Percentiles rank a stretch among this genome's conserved stretches.
These are phyloP conservation scores for Chytriomyces confervae DNA, from an alignment of 192 early-diverging fungal species.

Conservation along the genomic window DNA sequence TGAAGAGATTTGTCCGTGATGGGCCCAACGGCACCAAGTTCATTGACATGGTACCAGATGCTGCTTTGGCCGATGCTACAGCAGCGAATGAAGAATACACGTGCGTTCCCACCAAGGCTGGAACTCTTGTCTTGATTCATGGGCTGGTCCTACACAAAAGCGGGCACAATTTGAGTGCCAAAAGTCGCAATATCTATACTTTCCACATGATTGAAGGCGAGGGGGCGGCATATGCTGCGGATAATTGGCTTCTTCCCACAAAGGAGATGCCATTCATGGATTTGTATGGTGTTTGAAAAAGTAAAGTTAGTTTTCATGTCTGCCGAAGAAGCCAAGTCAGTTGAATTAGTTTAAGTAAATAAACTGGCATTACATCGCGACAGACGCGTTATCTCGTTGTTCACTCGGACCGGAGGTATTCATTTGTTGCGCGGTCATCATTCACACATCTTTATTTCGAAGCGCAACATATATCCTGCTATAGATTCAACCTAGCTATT, in stretches of 20 bases:
- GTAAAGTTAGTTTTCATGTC: too few species aligned
- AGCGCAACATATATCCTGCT: too few species aligned
- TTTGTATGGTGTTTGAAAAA: not conserved
- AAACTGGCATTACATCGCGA: too few species aligned
- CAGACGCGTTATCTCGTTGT: too few species aligned
- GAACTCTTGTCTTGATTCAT: conserved; percentile 87
- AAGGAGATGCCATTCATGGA: conserved; percentile 30
- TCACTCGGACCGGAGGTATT: too few species aligned
- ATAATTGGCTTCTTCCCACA: conserved; percentile 74
- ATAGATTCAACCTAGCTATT: too few species aligned
- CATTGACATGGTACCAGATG: conserved; percentile 49
- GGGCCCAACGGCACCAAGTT: conserved; percentile 67
- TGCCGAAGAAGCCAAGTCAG: too few species aligned
- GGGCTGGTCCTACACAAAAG: conserved; percentile 86
- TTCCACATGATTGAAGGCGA: conserved; percentile 91
- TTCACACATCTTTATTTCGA: too few species aligned
- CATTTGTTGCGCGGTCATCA: too few species aligned
- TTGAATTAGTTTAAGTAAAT: too few species aligned
- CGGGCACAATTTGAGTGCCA: conserved; percentile 74
- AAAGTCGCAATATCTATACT: conserved; percentile 90
- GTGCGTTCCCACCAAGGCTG: conserved; percentile 56
- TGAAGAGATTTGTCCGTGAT: conserved; percentile 69
- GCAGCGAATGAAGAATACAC: conserved; percentile 56
- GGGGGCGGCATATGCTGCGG: conserved; percentile 63
- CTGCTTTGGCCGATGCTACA: conserved; percentile 52